Base-by-base conservation (phyloP, 495 filamentous ascomycete genomes). In the Pyronema domesticum region DNA sequence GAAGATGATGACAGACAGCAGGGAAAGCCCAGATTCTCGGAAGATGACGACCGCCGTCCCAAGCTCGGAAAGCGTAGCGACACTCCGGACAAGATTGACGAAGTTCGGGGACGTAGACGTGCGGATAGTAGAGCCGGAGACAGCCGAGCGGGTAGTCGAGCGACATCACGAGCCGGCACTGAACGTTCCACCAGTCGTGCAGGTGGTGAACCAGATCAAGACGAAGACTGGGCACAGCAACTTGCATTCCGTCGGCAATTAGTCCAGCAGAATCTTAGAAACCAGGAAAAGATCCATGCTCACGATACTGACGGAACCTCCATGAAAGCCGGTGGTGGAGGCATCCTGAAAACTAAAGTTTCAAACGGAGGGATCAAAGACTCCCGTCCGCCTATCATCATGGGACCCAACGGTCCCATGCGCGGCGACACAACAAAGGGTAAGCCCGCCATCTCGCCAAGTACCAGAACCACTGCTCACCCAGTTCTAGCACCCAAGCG, bases 151-250 rank as follows among this genome's bases (percentile, higher is more conserved):
- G 48, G 48, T n/a, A 44, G 13, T n/a, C 37, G 52, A 34, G 23
- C 19, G 11, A 15, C 23, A n/a, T 19, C 40, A 14, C 37, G 36
- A n/a, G 23, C 36, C 11, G 9, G 23, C 19, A 37, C 18, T 43
- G 39, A 54, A 44, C 23, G 17, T n/a, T 40, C 49, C 10, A 18
- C 54, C 37, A 65, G 63, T 18, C 56, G 63, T 52, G 57, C 54
- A 42, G 61, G 50, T 6, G 52, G 44, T 11, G 56, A 57, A 11
- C 62, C 61, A 42, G 55, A 65, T 18, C 47, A 64, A 36, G 63
- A 65, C 19, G 54, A 54, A 37, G 63, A 65, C 53, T 65, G 63
- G 63, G 62, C 64, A 44, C 58, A 65, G 15, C 59, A 66, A 40
- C 39, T 66, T 19, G 63, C 63, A n/a, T 65, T 63, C 15, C 55